Base-by-base conservation (phyloP, 805 yeast species). In the Lipomyces yamadae region DNA sequence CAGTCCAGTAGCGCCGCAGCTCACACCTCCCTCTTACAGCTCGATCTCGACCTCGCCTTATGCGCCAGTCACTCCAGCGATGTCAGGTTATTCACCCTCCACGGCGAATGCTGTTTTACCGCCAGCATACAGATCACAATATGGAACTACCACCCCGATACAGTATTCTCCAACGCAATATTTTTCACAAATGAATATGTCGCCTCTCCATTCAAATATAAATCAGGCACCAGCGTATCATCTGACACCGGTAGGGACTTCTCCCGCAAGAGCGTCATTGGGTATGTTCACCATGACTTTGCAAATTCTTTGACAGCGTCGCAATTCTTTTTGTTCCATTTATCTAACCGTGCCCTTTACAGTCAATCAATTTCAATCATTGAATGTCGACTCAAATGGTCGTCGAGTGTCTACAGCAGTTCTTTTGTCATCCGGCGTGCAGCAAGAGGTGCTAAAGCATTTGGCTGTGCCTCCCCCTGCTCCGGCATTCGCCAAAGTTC, bases 351-450 rank as follows among this genome's bases (percentile, higher is more conserved):
- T 39, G 45, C 29, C 62, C 56, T 11, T 39, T 55, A n/a, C 63
- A 60, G 68, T 68, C 8, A 68, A 62, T 24, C 71, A 67, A 24
- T 61, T 68, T 33, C 71, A 66, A 33, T 55, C 70, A 2, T 24
- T 68, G 60, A 56, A 67, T 15, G 67, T 67, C 29, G 70, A 67
- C 37, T 32, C 64, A 3, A 45, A 24, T 24, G 70, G 62, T 2
- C 62, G 70, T 8, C 65, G 71, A 10, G 68, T 67, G 0, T 50
- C 71, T 1, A 56, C 65, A 5, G 67, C 71, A 2, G 57, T 63
- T 7, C 29, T 68, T 7, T 48, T 68, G 67, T 67, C 66, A 18
- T 45, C 68, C 8, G 34, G 57, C 56, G 2, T 58, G 24, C 53
- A 24, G 3, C 69, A 42, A 39, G 60, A 61, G 6, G 53, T 33